Evolutionary conservation across 345 rosid genomes (phyloP), one percentile per base, ranked within the genome.

Genomic region (Boechera divaricarpa): DNA sequence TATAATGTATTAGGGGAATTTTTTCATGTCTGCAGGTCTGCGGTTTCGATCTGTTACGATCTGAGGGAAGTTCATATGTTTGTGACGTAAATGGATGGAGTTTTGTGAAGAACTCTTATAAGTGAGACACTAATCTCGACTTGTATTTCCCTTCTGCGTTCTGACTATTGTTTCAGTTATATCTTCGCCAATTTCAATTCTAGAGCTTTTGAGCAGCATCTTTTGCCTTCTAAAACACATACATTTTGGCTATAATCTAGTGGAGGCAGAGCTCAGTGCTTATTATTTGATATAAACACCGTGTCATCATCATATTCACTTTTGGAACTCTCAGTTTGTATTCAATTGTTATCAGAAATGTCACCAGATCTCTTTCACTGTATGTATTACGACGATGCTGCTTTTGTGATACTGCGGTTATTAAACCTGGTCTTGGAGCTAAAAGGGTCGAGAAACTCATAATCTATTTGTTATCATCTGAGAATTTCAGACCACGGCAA

Each of bases 51-150:
- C 98, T 96, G 18, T 77, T 96, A 85, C 95, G 99, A 61, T 88
- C 93, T 47, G 99, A 91, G 75, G 99, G 99, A 42, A 87, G 95
- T 29, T 96, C 98, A 28, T 96, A 93, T 75, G 98, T 93, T 57
- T 96, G 98, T 77, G 99, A 96, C 79, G 99, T 96, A 70, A 96
- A 96, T 83, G 99, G 99, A 64, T 96, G 99, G 99, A 96, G 99
- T 86, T 96, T 93, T 79, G 99, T 96, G 82, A 96, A 96, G 87
- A 96, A 96, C 84, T 96, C 99, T 29, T 83, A 96, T 78, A 93
- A 96, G 98, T 95, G 84, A 88, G 85, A 73, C 79, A 60, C 11
- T 62, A 61, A 12, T 79, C 36, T 79, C n/a, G 36, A 29, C 52
- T 18, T 68, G 13, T 41, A n/a, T 72, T 24, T 53, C 10, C 35